phyloP scores from a whole-genome alignment of 345 rosid species.

The Noccaea caerulescens region DNA sequence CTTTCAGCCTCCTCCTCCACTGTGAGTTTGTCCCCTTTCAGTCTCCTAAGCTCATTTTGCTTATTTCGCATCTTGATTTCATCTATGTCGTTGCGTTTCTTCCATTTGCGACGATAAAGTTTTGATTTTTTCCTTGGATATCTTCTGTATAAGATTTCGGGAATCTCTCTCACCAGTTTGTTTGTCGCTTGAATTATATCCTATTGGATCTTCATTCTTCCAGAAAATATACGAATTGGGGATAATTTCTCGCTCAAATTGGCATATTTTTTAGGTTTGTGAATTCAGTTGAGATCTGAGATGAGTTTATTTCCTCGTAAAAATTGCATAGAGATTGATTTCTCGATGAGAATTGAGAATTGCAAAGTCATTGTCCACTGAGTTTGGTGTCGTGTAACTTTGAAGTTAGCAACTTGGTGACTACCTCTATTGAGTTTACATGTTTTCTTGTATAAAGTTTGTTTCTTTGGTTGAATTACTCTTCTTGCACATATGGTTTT shows the following conservation, averaged over 20 bases:
- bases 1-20: neutral
- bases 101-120: neutral
- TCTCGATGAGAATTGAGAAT: neutral
- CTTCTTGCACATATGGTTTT: neutral
- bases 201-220: too few relatives aligned
- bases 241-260: neutral
- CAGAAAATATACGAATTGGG: too few relatives aligned
- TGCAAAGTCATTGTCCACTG: neutral
- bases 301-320: neutral
- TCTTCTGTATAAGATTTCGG: too few relatives aligned
- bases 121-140: too few relatives aligned
- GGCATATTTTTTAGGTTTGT: neutral
- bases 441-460: neutral
- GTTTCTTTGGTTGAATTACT: neutral
- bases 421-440: neutral
- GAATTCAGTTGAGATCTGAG: neutral
- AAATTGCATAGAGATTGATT: neutral
- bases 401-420: slow-evolving; percentile 18
- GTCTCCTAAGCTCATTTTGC: neutral
- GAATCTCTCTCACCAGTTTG: too few relatives aligned
- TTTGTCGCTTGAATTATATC: too few relatives aligned
- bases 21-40: neutral
- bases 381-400: slow-evolving; percentile 9
- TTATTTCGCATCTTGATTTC: neutral
- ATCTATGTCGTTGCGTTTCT: neutral